Percentiles rank a stretch among this genome's conserved stretches.
Evolutionary conservation across 805 yeast genomes (phyloP).

Genomic region (Candida golubevii): DNA sequence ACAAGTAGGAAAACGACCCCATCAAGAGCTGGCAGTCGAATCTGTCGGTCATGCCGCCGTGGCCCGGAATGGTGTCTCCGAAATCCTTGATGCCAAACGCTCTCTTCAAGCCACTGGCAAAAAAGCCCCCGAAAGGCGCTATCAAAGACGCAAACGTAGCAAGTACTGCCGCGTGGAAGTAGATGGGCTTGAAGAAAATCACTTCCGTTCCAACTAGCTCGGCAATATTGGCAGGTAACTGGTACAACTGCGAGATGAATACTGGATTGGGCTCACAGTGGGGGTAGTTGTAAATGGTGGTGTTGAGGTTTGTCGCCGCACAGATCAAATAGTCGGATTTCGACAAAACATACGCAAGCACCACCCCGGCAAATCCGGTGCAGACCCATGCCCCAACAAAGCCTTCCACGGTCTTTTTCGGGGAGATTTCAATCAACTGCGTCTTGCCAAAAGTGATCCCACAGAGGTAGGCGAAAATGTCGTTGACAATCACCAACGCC

Average conservation of each 20-base stretch:
- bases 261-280: slow-evolving; percentile 84
- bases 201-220: slow-evolving; percentile 42
- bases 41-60: slow-evolving; percentile 96
- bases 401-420: slow-evolving; percentile 97
- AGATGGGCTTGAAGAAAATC: slow-evolving; percentile 75
- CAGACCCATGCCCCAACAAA: slow-evolving; percentile 97
- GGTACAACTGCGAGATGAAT: slow-evolving; percentile 75
- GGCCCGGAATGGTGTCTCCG: slow-evolving; percentile 98
- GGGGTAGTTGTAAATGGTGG: slow-evolving; percentile 57
- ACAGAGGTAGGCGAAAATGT: slow-evolving; percentile 93
- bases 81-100: slow-evolving; percentile 95
- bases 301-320: slow-evolving; percentile 69
- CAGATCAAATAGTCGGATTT: slow-evolving; percentile 77
- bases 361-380: slow-evolving; percentile 70
- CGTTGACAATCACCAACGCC: slow-evolving; percentile 87
- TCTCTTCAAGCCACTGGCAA: slow-evolving; percentile 95
- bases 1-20: slow-evolving; percentile 93
- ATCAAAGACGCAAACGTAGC: slow-evolving; percentile 94
- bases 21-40: slow-evolving; percentile 96
- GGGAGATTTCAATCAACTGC: slow-evolving; percentile 87
- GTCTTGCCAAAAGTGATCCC: slow-evolving; percentile 96
- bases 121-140: slow-evolving; percentile 98
- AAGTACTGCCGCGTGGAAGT: slow-evolving; percentile 78
- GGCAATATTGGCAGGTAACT: slow-evolving; percentile 65
- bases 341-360: slow-evolving; percentile 60